A percentile compares a stretch with the other conserved stretches of the same genome.
These are phyloP conservation scores for Aegilops tauschii DNA, from an alignment of 176 grass and related monocot genomes.

Conservation along the genomic window DNA sequence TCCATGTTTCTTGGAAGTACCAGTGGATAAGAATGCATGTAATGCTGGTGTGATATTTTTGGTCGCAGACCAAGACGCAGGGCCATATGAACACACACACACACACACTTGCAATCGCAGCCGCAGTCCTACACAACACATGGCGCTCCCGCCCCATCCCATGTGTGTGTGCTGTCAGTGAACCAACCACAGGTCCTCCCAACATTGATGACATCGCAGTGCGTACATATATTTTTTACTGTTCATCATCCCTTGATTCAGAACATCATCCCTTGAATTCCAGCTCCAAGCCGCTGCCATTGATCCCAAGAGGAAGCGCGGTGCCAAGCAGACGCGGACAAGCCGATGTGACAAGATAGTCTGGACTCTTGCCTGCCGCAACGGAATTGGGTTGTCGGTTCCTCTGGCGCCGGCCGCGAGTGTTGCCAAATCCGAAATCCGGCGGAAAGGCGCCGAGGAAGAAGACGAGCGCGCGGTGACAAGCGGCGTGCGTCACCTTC, in stretches of 20 bases:
- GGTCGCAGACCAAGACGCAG: neutral
- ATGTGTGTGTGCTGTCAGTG: too few species aligned
- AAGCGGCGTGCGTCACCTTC: neutral
- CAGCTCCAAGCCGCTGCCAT: too few species aligned
- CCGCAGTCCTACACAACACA: too few species aligned
- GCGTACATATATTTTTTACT: too few species aligned
- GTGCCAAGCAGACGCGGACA: neutral
- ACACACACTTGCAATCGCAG: too few species aligned
- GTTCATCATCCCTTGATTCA: too few species aligned
- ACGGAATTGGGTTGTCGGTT: neutral
- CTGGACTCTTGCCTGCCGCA: neutral
- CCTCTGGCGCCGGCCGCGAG: neutral
- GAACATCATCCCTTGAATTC: too few species aligned
- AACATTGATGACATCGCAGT: too few species aligned
- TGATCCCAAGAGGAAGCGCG: neutral
- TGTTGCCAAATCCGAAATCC: conserved; percentile 20
- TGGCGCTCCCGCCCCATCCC: too few species aligned
- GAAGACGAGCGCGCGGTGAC: neutral
- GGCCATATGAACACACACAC: neutral
- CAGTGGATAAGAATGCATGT: neutral
- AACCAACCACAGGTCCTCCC: too few species aligned
- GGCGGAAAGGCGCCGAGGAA: neutral
- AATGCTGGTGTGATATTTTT: neutral
- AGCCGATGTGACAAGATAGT: neutral
- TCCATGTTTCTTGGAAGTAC: neutral